Evolutionary conservation across 345 rosid genomes (phyloP), one percentile per base, ranked within the genome.

Genomic region (Eucalyptus polybractea): DNA sequence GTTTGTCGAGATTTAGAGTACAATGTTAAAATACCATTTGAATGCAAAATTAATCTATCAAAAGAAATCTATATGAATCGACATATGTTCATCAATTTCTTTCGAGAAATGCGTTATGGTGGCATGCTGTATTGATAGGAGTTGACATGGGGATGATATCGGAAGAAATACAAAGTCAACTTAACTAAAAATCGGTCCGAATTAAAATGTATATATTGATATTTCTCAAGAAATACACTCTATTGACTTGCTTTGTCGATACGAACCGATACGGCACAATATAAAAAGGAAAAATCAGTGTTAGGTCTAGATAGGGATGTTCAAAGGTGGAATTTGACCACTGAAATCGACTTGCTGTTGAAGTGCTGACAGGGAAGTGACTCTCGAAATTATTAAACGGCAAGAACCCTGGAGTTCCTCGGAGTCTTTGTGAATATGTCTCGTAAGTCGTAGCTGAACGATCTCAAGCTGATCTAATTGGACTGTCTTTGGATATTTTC

Each of bases 151-250:
- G 5, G 8, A 14, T 7, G 10, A n/a, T 14, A 65, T n/a, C 0
- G 4, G 1, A 65, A 65, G 19, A 14, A 65, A n/a, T 13, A 15
- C 1, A 8, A 16, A n/a, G 76, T n/a, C 10, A 4, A 65, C 9
- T 65, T 65, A 65, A 65, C 37, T 65, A 14, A 7, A 65, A n/a
- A 8, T 62, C 0, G 1, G 2, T 27, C 2, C 0, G 1, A 62
- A 62, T 62, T 62, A 1, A 62, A 29, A 13, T 29, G 16, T 15
- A 65, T 31, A 1, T 7, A 67, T 67, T 6, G 1, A 67, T n/a
- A 12, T 67, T 15, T 13, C 31, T n/a, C 19, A 5, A 67, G 37
- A 67, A n/a, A n/a, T 7, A 67, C 11, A 14, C 40, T 67, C 19
- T n/a, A 65, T 1, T 14, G 10, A n/a, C 13, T 2, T 15, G 11